Evolutionary conservation across 2,329 filamentous ascomycete species (phyloP).

Genomic region (Clathrospora elynae): DNA sequence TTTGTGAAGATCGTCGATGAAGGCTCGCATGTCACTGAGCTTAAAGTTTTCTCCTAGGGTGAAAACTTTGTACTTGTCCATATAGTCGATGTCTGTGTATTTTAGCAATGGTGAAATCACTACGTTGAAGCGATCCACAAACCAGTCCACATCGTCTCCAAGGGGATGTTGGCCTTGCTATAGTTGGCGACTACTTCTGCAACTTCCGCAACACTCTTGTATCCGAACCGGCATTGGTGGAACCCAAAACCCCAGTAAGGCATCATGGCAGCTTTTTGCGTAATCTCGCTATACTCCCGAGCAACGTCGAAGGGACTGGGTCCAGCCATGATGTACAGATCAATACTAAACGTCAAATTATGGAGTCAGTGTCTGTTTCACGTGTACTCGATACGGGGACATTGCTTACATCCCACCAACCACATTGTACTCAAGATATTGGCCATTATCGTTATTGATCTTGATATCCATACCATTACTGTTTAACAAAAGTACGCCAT

Average conservation of each 20-base stretch:
- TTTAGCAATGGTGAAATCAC: constrained; percentile 6
- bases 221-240: constrained; percentile 57
- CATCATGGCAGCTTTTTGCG: constrained; percentile 54
- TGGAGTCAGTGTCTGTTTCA: no score
- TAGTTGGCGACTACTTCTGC: constrained; percentile 71
- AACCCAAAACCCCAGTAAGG: constrained; percentile 60
- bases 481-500: constrained; percentile 44
- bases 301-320: constrained; percentile 54
- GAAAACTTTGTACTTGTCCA: constrained; percentile 64
- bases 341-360: no score
- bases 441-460: constrained; percentile 67
- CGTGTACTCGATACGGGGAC: no score
- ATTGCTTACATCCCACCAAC: constrained; percentile 82
- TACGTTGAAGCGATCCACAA: constrained; percentile 48
- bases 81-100: constrained; percentile 67
- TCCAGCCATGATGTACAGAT: constrained; percentile 61
- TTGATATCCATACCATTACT: constrained; percentile 70
- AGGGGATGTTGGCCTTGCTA: constrained; percentile 64
- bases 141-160: constrained; percentile 75
- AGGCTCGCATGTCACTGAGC: constrained; percentile 62
- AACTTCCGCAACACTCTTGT: constrained; percentile 63
- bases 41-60: constrained; percentile 68
- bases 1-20: constrained; percentile 68
- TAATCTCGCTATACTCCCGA: constrained; percentile 55
- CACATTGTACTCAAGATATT: constrained; percentile 79